Base-by-base conservation (phyloP, 2,329 filamentous ascomycete genomes). In the Piedraia hortae region DNA sequence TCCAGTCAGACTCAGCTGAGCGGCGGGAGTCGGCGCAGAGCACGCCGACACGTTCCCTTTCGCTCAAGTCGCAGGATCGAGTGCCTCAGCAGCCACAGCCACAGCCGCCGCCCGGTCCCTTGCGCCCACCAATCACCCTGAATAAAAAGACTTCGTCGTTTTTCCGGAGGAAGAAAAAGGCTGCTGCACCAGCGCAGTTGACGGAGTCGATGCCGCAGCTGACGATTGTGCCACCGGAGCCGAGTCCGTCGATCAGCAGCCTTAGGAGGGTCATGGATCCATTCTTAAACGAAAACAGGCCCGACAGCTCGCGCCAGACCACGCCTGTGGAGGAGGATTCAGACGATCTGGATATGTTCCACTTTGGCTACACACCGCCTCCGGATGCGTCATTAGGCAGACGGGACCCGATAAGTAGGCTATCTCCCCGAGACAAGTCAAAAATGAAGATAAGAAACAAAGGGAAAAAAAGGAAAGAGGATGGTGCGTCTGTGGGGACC, bases 91-190 rank as follows among this genome's bases (percentile, higher is more conserved):
- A 16, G 8, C 28, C 22, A 5, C 30, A 31, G 15, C 6, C 14
- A 13, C 14, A 19, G 10, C n/a, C 24, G 7, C 12, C 26, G 11
- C 19, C 25, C 6, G 26, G 26, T 8, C 27, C 32, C 8, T n/a
- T n/a, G n/a, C n/a, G n/a, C n/a, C n/a, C n/a, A n/a, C 31, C 35
- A 7, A 25, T 29, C n/a, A 24, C 39, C 3, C 50, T 91, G 22
- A 72, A 74, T 36, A 91, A 91, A 53, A 91, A 91, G 45, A 63
- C 75, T 3, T 88, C 82, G 1, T 82, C 77, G 1, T 93, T 97
- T 49, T 93, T 93, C 50, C 62, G 85, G 29, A 61, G 85, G 27
- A 62, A 80, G 30, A 93, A 93, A 59, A 88, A 82, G 57, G 90
- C 80, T 4, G 47, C 77, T 15, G 61, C 64, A 8, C n/a, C n/a